These are phyloP conservation scores for Fomitopsis palustris DNA, from an alignment of 1,284 basidiomycete genomes.

Conservation along the genomic window DNA sequence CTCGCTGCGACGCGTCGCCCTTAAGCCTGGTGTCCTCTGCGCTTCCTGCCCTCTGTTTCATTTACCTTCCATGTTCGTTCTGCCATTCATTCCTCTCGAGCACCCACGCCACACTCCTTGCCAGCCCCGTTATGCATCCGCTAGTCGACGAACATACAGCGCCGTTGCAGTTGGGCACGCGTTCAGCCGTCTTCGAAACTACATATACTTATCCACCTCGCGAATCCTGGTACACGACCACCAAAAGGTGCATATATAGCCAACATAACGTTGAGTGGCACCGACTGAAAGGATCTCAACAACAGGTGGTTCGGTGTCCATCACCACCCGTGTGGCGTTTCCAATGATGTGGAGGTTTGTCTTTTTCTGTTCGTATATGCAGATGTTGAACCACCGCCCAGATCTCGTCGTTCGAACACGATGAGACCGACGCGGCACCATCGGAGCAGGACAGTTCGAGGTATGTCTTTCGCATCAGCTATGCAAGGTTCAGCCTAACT, in stretches of 20 bases:
- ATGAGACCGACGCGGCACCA: too few relatives aligned
- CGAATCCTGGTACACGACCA: neutral
- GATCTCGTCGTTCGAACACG: neutral
- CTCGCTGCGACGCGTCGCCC: neutral
- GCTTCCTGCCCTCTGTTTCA: neutral
- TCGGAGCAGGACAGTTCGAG: too few relatives aligned
- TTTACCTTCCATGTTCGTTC: neutral
- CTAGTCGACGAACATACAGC: neutral
- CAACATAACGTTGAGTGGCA: neutral
- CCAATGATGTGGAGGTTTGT: neutral
- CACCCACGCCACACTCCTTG: neutral
- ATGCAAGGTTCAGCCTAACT: too few relatives aligned
- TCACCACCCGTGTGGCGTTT: neutral
- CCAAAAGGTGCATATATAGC: neutral
- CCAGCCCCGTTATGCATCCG: neutral
- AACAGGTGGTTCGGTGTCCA: neutral
- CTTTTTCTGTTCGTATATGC: neutral
- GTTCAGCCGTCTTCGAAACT: neutral
- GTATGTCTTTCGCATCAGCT: too few relatives aligned
- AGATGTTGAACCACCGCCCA: neutral
- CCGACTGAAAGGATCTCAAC: neutral
- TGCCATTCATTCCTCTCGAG: neutral
- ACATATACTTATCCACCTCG: neutral
- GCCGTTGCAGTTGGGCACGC: neutral
- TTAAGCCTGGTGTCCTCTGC: neutral